Conservation (phyloP, 768 basidiomycete species). For the Suillus subaureus region DNA sequence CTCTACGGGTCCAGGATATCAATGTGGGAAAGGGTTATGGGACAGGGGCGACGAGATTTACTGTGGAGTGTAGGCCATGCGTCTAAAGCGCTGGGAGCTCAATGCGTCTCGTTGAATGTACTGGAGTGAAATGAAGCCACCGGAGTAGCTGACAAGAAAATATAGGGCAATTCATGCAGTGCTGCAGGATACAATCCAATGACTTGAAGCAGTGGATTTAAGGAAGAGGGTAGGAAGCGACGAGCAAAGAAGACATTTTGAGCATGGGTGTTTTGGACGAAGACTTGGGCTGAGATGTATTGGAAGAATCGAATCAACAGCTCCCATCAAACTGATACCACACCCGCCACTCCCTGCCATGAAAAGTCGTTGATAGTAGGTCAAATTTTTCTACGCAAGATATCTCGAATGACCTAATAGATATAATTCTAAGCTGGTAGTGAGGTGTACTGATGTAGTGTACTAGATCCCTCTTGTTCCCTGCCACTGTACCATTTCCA, state of each 20-base stretch:
- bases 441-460: not conserved
- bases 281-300: slow-evolving; percentile 28
- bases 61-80: slow-evolving; percentile 25
- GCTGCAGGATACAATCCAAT: not conserved
- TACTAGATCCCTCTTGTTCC: not conserved
- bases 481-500: too few species aligned
- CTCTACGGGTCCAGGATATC: too few species aligned
- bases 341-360: too few species aligned
- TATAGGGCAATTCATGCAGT: slow-evolving; percentile 24
- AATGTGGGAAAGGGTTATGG: slow-evolving; percentile 30
- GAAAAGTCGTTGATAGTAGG: too few species aligned
- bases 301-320: not conserved
- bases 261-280: slow-evolving; percentile 37
- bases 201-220: slow-evolving; percentile 31
- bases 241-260: slow-evolving; percentile 32
- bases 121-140: slow-evolving; percentile 21
- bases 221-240: slow-evolving; percentile 34
- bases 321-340: not conserved
- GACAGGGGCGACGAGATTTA: slow-evolving; percentile 18
- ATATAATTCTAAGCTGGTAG: not conserved
- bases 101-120: slow-evolving; percentile 32
- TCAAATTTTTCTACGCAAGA: not conserved
- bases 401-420: not conserved
- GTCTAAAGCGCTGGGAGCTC: slow-evolving; percentile 26
- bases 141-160: slow-evolving; percentile 29